phyloP scores from a whole-genome alignment of 2,329 filamentous ascomycete species.

The Daldinia sp. region DNA sequence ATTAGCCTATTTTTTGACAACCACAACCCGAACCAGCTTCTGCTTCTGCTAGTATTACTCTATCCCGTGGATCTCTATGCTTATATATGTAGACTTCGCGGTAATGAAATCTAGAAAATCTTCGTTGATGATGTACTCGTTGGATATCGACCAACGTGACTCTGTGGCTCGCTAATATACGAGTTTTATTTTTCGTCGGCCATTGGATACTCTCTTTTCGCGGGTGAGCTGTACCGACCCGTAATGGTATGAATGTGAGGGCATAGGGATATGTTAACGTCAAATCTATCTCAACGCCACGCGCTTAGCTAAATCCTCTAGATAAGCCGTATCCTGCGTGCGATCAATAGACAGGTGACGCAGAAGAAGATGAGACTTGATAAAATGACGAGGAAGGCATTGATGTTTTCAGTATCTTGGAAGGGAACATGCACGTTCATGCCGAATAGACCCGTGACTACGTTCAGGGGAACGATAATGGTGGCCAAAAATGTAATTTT shows the following conservation, averaged over 20 bases:
- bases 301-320: conserved; percentile 39
- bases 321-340: conserved; percentile 57
- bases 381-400: conserved; percentile 69
- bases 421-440: conserved; percentile 87
- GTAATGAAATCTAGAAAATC: not conserved
- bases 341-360: conserved; percentile 55
- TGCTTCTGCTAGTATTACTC: not conserved
- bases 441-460: conserved; percentile 86
- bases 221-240: not conserved
- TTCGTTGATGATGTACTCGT: not conserved
- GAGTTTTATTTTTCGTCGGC: not conserved
- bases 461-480: conserved; percentile 93
- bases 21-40: not conserved
- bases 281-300: not conserved
- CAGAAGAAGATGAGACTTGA: conserved; percentile 65
- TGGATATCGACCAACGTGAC: not conserved
- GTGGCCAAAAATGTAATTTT: conserved; percentile 96
- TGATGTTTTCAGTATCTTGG: conserved; percentile 52
- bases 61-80: not conserved
- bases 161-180: not conserved
- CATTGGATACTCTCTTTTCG: not conserved
- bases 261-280: not conserved
- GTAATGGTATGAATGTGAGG: not conserved
- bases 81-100: not conserved
- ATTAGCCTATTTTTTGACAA: not conserved